phyloP scores from a whole-genome alignment of 2,329 filamentous ascomycete species.

The Diaporthe batatas region DNA sequence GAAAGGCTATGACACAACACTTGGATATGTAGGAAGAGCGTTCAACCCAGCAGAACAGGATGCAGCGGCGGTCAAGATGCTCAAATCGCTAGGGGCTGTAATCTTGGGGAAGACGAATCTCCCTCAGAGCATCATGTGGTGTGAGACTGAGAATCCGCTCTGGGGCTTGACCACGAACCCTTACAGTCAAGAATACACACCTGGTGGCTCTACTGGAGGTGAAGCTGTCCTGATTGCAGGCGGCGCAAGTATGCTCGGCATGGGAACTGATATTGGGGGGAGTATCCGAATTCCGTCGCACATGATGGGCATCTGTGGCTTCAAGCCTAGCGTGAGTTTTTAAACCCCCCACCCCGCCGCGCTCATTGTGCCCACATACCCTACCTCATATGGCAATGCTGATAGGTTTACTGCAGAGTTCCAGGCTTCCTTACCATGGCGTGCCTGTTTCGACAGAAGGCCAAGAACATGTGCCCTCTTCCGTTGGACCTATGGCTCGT shows the following conservation, averaged over 20 bases:
- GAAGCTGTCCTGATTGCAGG: slow-evolving; percentile 57
- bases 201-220: slow-evolving; percentile 56
- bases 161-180: slow-evolving; percentile 65
- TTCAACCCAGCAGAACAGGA: slow-evolving; percentile 63
- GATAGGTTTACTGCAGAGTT: slow-evolving; percentile 57
- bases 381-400: not conserved
- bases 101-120: slow-evolving; percentile 65
- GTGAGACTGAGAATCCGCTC: slow-evolving; percentile 66
- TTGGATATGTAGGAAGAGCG: slow-evolving; percentile 68
- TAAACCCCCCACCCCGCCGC: too few relatives aligned
- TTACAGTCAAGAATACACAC: slow-evolving; percentile 55
- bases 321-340: slow-evolving; percentile 60
- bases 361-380: too few relatives aligned
- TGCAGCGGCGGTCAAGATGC: slow-evolving; percentile 60
- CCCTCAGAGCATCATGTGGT: slow-evolving; percentile 65
- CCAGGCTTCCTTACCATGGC: slow-evolving; percentile 68
- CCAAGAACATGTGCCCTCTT: slow-evolving; percentile 74
- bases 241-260: slow-evolving; percentile 59
- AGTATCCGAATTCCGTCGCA: slow-evolving; percentile 62
- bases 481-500: slow-evolving; percentile 71
- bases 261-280: slow-evolving; percentile 66
- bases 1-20: slow-evolving; percentile 67
- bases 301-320: slow-evolving; percentile 62
- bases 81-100: slow-evolving; percentile 64
- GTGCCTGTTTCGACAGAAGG: slow-evolving; percentile 73